Evolutionary conservation across 2,329 filamentous ascomycete genomes (phyloP).

Genomic region (Verticillium isaacii): DNA sequence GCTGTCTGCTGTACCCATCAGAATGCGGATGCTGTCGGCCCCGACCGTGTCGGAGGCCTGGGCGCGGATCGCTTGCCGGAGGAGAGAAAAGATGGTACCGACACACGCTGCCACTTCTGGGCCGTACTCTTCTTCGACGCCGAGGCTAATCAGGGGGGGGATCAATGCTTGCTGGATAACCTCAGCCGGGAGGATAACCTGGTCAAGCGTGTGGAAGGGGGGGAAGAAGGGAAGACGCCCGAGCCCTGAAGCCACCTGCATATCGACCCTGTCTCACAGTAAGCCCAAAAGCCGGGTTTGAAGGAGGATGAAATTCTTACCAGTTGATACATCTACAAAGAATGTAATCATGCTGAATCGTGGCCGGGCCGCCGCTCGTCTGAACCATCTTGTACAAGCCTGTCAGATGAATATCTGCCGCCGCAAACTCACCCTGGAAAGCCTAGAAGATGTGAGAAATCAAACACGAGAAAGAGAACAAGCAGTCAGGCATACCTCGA

Average conservation of each 20-base stretch:
- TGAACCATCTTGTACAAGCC: slow-evolving; percentile 11
- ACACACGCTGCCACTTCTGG: not conserved
- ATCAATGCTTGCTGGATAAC: slow-evolving; percentile 5
- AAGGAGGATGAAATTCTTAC: not conserved
- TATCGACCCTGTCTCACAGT: slow-evolving; percentile 1
- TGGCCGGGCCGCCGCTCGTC: slow-evolving; percentile 8
- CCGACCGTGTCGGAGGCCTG: slow-evolving; percentile 2
- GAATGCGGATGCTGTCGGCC: slow-evolving; percentile 12
- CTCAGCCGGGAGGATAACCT: slow-evolving; percentile 8
- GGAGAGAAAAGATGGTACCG: slow-evolving; percentile 7
- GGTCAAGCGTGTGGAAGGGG: slow-evolving; percentile 12
- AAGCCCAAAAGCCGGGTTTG: not conserved
- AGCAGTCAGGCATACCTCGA: slow-evolving; percentile 5
- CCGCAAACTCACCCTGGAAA: slow-evolving; percentile 10
- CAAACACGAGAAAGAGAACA: not conserved
- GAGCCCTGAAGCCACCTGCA: slow-evolving; percentile 13
- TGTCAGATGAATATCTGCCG: slow-evolving; percentile 10
- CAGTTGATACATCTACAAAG: slow-evolving; percentile 14
- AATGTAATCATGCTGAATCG: slow-evolving; percentile 13
- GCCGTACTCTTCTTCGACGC: slow-evolving; percentile 1
- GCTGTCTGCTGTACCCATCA: slow-evolving; percentile 13
- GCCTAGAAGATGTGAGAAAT: slow-evolving; percentile 5
- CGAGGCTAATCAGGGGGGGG: slow-evolving; percentile 7
- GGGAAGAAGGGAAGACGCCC: slow-evolving; percentile 11
- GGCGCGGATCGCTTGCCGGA: slow-evolving; percentile 9